These are phyloP conservation scores for Lavandula angustifolia DNA, from an alignment of 257 asterid species.

Conservation along the genomic window DNA sequence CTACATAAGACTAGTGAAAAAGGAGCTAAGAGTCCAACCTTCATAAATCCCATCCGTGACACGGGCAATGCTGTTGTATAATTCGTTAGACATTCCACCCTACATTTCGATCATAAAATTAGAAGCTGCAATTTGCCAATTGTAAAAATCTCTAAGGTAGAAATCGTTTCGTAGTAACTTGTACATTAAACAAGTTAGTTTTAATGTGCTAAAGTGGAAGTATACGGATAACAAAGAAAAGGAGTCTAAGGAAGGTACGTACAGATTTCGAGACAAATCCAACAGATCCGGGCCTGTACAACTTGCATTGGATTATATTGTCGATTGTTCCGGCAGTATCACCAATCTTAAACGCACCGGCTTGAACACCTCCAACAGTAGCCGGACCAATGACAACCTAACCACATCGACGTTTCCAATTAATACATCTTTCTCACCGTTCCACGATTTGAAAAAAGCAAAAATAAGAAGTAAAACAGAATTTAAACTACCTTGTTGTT, in stretches of 20 bases:
- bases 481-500: constrained; percentile 73
- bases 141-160: too few relatives aligned
- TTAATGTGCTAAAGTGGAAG: too few relatives aligned
- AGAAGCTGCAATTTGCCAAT: too few relatives aligned
- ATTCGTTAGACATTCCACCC: constrained; percentile 96
- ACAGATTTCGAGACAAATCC: constrained; percentile 99
- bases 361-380: constrained; percentile 98
- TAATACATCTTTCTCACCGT: too few relatives aligned
- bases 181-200: too few relatives aligned
- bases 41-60: constrained; percentile 94
- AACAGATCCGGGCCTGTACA: constrained; percentile 95
- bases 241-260: constrained; percentile 34
- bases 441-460: too few relatives aligned
- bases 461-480: too few relatives aligned
- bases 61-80: constrained; percentile 88
- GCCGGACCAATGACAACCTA: constrained; percentile 97
- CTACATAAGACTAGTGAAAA: too few relatives aligned
- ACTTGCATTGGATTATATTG: constrained; percentile 86
- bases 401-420: not conserved
- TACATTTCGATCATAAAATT: constrained; percentile 32
- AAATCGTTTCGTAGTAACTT: too few relatives aligned
- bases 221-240: constrained; percentile 2
- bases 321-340: constrained; percentile 98
- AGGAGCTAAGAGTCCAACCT: constrained; percentile 40
- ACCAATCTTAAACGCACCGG: constrained; percentile 98